Conservation (phyloP, 768 basidiomycete species). For the Amanita fuliginea region DNA sequence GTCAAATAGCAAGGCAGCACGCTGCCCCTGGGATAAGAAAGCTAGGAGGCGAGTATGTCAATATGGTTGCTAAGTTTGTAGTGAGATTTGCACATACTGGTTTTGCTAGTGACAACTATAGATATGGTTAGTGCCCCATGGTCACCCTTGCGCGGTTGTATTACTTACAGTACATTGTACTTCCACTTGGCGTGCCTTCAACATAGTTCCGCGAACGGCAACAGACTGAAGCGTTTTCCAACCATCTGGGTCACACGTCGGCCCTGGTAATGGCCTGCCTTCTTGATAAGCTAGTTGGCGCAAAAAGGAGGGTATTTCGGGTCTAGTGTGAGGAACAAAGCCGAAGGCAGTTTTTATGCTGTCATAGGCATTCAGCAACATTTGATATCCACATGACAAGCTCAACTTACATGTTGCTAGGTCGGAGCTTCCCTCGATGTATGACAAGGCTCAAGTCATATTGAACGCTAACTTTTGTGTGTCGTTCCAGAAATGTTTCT, state of each 20-base stretch:
- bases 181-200: slow-evolving; percentile 26
- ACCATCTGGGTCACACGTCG: slow-evolving; percentile 38
- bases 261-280: slow-evolving; percentile 30
- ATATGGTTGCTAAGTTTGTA: not conserved
- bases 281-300: slow-evolving; percentile 41
- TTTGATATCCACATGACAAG: not conserved
- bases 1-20: slow-evolving; percentile 35
- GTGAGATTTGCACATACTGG: slow-evolving; percentile 22
- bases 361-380: not conserved
- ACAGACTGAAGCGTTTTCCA: slow-evolving; percentile 36
- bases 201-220: slow-evolving; percentile 28
- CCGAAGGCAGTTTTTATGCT: slow-evolving; percentile 44
- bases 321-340: slow-evolving; percentile 36
- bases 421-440: slow-evolving; percentile 35
- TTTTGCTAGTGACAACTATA: slow-evolving; percentile 33
- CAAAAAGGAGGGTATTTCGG: slow-evolving; percentile 32
- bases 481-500: slow-evolving; percentile 43
- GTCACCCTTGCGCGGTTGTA: not conserved
- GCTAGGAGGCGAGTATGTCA: slow-evolving; percentile 13
- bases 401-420: slow-evolving; percentile 32
- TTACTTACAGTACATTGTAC: slow-evolving; percentile 30
- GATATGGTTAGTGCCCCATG: not conserved
- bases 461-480: slow-evolving; percentile 35
- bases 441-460: slow-evolving; percentile 38
- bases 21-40: slow-evolving; percentile 39